Base-by-base conservation (phyloP, 2,329 filamentous ascomycete genomes). In the Aspergillus puulaauensis region DNA sequence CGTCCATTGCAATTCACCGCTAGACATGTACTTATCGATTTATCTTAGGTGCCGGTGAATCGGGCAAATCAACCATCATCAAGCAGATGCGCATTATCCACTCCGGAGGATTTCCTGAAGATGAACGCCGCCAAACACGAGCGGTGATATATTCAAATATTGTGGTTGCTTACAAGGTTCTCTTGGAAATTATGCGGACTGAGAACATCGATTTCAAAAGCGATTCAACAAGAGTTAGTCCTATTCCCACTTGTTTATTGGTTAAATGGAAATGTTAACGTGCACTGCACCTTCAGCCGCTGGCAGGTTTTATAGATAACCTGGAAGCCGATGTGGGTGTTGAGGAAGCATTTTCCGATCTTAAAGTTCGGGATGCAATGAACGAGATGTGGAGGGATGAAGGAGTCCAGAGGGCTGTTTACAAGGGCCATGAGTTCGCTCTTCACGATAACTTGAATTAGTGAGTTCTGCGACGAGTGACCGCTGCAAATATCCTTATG, bases 51-150 rank as follows among this genome's bases (percentile, higher is more conserved):
- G 93, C 93, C 68, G 93, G 93, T 72, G 93, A 98, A 78, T 95
- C 90, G 58, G 91, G 93, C 64, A 98, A 98, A 78, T 97, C 93
- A 8, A 98, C 93, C 1, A 93, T 98, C 59, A 85, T 98, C 64
- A 98, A 98, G 80, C 93, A 98, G 82, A 98, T 99, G 95, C 93
- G 93, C 75, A 87, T 99, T 76, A 97, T 99, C 68, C 95, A 98
- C 75, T 87, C 91, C 14, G 88, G 92, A 75, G 93, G 95, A 51
- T 98, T 98, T 79, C 91, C 87, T 70, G 90, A 90, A 69, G 87
- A 86, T 63, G 95, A 98, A 75, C 90, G 92, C 75, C 86, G 96
- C 64, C 91, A 97, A 81, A 96, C 91, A 84, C 92, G 95, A 67
- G 90, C 92, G 15, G 93, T 97, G 69, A 93, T 98, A 65, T 98